Conservation (phyloP, 768 basidiomycete genomes). For the Psilocybe tampanensis region DNA sequence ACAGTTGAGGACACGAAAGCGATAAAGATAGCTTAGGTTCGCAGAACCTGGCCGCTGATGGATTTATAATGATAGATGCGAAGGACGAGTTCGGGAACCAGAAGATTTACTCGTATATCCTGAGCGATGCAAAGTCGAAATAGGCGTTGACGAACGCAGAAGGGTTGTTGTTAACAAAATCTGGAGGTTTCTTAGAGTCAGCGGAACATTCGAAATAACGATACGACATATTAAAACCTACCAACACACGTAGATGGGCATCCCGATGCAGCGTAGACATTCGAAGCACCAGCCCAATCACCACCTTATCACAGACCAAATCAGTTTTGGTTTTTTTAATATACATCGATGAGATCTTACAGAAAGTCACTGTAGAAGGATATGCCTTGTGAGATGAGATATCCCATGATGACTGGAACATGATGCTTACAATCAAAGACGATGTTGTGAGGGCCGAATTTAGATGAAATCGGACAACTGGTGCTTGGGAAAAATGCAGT, state of each 20-base stretch:
- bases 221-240: slow-evolving; percentile 26
- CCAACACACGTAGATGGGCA: slow-evolving; percentile 57
- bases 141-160: slow-evolving; percentile 67
- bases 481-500: slow-evolving; percentile 62
- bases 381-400: background rate
- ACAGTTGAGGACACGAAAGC: too few relatives aligned
- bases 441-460: slow-evolving; percentile 60
- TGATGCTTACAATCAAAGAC: slow-evolving; percentile 55
- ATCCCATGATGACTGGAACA: background rate
- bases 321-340: background rate
- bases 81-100: background rate
- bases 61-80: background rate
- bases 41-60: background rate
- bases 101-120: slow-evolving; percentile 32
- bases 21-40: background rate
- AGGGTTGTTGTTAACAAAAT: slow-evolving; percentile 69
- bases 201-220: background rate
- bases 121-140: slow-evolving; percentile 69
- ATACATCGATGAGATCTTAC: slow-evolving; percentile 37
- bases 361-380: slow-evolving; percentile 52
- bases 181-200: slow-evolving; percentile 29
- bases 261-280: slow-evolving; percentile 44
- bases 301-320: slow-evolving; percentile 34
- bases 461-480: slow-evolving; percentile 56
- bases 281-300: slow-evolving; percentile 53